Percentiles rank a stretch among this genome's conserved stretches.
These are phyloP conservation scores for Coniella lustricola DNA, from an alignment of 2,329 filamentous ascomycete genomes.

Conservation along the genomic window DNA sequence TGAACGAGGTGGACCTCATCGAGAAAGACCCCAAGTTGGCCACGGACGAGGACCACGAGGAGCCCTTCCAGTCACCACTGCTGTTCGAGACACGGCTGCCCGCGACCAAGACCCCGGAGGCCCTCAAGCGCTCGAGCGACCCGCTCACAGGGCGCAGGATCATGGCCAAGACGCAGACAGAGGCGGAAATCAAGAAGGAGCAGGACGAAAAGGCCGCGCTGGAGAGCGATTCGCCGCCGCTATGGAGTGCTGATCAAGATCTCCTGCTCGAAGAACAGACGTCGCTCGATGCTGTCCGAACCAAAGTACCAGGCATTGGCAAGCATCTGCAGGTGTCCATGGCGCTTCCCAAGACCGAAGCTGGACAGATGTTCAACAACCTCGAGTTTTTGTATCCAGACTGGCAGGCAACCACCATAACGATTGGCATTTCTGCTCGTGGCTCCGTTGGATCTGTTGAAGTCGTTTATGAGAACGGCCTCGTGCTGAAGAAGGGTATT, in stretches of 20 bases:
- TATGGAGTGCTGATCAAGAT: not conserved
- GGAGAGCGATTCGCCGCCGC: not conserved
- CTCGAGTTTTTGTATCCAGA: not conserved
- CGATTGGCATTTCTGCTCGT: not conserved
- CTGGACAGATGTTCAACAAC: not conserved
- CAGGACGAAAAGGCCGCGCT: not conserved
- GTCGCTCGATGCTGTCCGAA: not conserved
- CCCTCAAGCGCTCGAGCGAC: not conserved
- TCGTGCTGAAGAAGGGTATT: not conserved
- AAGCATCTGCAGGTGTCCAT: not conserved
- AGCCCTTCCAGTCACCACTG: not conserved
- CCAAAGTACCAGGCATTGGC: not conserved
- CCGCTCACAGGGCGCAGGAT: not conserved
- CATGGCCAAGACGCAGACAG: constrained; percentile 1
- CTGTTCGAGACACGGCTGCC: not conserved
- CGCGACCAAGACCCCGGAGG: not conserved
- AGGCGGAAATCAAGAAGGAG: not conserved
- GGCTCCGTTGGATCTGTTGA: not conserved
- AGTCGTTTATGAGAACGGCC: not conserved
- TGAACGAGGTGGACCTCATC: not conserved
- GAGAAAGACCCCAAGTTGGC: not conserved
- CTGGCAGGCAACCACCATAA: not conserved
- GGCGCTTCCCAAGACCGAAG: not conserved
- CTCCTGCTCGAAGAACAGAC: not conserved
- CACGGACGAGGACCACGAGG: not conserved